Conservation (phyloP, 83 land plant genomes). For the Picea mariana region DNA sequence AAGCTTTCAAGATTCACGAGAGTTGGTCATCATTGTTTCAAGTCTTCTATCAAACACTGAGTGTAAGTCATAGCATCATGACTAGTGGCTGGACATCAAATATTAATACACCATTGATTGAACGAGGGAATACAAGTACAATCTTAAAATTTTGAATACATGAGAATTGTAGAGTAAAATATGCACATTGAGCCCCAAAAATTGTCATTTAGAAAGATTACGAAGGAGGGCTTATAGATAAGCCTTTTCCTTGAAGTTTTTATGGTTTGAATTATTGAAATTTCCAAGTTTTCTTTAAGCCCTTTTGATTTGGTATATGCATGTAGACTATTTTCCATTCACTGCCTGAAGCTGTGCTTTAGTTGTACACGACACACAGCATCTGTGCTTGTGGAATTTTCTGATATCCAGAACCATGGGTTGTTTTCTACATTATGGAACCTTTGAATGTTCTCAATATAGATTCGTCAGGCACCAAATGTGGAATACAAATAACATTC, state of each 20-base stretch:
- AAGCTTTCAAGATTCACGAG: background rate
- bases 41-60: background rate
- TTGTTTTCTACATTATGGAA: background rate
- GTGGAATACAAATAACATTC: too few relatives aligned
- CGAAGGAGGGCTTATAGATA: background rate
- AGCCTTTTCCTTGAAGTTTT: background rate
- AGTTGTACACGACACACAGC: background rate
- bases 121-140: background rate
- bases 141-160: background rate
- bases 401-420: background rate
- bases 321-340: conserved; percentile 4
- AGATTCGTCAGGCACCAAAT: too few relatives aligned
- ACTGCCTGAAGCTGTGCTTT: background rate
- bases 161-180: conserved; percentile 9
- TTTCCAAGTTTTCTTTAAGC: too few relatives aligned
- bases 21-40: background rate
- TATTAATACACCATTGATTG: background rate
- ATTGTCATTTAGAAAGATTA: conserved; percentile 2
- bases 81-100: background rate
- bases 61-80: conserved; percentile 7
- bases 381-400: background rate
- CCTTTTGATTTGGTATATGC: background rate
- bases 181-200: conserved; percentile 7
- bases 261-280: background rate
- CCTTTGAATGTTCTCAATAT: background rate